phyloP scores from a whole-genome alignment of 2,329 filamentous ascomycete genomes.

The Sporothrix dimorphospora region DNA sequence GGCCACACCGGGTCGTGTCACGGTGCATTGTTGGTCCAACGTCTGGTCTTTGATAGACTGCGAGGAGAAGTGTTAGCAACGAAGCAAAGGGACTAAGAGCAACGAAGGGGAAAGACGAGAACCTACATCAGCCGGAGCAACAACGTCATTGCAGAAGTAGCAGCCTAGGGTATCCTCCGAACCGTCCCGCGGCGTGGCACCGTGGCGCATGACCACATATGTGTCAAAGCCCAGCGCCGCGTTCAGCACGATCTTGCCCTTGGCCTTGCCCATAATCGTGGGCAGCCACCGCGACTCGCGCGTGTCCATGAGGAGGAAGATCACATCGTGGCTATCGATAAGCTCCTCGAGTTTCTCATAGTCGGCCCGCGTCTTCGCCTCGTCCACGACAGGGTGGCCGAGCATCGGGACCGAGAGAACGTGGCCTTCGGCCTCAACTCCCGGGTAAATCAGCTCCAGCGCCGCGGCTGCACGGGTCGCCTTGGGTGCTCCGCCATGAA shows the following conservation, averaged over 20 bases:
- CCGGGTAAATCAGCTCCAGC: slow-evolving; percentile 84
- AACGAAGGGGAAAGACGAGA: neutral
- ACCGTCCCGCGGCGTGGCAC: slow-evolving; percentile 62
- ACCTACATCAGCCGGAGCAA: slow-evolving; percentile 88
- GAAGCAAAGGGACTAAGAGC: neutral
- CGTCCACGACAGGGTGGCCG: slow-evolving; percentile 82
- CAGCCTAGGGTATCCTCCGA: slow-evolving; percentile 77
- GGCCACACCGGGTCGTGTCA: slow-evolving; percentile 89
- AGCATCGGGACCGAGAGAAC: slow-evolving; percentile 92
- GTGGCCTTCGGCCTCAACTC: slow-evolving; percentile 79
- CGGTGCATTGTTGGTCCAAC: slow-evolving; percentile 96
- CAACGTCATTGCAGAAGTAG: slow-evolving; percentile 98
- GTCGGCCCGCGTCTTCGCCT: slow-evolving; percentile 68
- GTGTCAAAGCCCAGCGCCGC: slow-evolving; percentile 95
- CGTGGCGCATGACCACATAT: slow-evolving; percentile 96
- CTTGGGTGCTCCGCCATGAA: slow-evolving; percentile 82
- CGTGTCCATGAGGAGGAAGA: slow-evolving; percentile 97
- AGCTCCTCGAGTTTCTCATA: slow-evolving; percentile 75
- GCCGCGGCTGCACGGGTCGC: slow-evolving; percentile 79
- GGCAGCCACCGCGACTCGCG: slow-evolving; percentile 94
- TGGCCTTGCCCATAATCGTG: slow-evolving; percentile 92
- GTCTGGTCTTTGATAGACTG: slow-evolving; percentile 93
- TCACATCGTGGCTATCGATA: slow-evolving; percentile 82
- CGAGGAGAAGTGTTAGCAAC: neutral
- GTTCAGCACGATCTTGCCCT: slow-evolving; percentile 94